Conservation (phyloP, 2,329 filamentous ascomycete species). For the Stemphylium vesicarium region DNA sequence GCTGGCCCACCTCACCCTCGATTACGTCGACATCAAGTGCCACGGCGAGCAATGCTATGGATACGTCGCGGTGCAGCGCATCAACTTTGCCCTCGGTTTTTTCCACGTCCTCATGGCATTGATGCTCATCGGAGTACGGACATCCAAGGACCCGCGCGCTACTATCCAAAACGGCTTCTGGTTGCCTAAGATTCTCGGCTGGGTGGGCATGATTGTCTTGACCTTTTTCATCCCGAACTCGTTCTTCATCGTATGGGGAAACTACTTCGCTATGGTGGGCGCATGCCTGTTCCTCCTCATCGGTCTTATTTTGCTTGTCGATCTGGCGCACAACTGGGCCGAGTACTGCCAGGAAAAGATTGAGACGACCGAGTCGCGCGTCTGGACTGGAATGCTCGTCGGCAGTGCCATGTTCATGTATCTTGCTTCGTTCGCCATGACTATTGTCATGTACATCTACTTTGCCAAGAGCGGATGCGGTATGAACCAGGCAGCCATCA, state of each 20-base stretch:
- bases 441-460: slow-evolving; percentile 95
- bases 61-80: slow-evolving; percentile 94
- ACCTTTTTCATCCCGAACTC: slow-evolving; percentile 95
- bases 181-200: slow-evolving; percentile 93
- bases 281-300: slow-evolving; percentile 94
- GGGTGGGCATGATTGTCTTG: slow-evolving; percentile 83
- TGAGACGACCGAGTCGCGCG: slow-evolving; percentile 80
- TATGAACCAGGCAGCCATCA: slow-evolving; percentile 97
- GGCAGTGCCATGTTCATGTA: slow-evolving; percentile 96
- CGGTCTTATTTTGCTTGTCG: slow-evolving; percentile 88
- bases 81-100: slow-evolving; percentile 95
- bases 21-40: slow-evolving; percentile 96
- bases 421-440: slow-evolving; percentile 87
- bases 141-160: slow-evolving; percentile 85
- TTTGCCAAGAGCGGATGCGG: slow-evolving; percentile 82
- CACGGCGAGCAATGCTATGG: slow-evolving; percentile 88
- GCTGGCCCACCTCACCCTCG: slow-evolving; percentile 85
- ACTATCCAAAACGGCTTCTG: slow-evolving; percentile 97
- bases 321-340: slow-evolving; percentile 95
- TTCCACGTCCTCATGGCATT: slow-evolving; percentile 89
- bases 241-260: slow-evolving; percentile 96
- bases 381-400: slow-evolving; percentile 87
- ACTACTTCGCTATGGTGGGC: slow-evolving; percentile 86
- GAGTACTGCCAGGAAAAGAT: slow-evolving; percentile 96
- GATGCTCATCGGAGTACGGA: slow-evolving; percentile 83